Conservation (phyloP, 192 early-diverging fungal species). For the Allomyces arbusculus region DNA sequence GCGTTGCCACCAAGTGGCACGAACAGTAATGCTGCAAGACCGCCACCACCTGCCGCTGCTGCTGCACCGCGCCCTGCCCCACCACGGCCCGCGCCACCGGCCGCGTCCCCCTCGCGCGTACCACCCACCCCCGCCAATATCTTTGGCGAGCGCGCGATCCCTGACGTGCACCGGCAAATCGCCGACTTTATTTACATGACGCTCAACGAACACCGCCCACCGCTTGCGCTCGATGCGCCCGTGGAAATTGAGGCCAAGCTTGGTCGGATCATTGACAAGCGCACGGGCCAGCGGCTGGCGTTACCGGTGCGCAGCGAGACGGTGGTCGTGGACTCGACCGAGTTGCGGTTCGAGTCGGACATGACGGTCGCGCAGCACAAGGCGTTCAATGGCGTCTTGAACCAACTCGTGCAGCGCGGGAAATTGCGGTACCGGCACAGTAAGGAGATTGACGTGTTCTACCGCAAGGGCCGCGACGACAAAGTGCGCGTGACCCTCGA, state of each 20-base stretch:
- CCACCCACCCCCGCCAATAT: too few species aligned
- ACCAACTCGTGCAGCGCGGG: conserved; percentile 42
- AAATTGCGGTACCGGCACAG: conserved; percentile 50
- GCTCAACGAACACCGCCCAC: too few species aligned
- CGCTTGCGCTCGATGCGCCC: too few species aligned
- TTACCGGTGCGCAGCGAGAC: conserved; percentile 45
- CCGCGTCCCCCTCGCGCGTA: too few species aligned
- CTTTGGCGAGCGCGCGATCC: too few species aligned
- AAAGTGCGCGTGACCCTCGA: conserved; percentile 43
- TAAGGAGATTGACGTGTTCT: conserved; percentile 50
- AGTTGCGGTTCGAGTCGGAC: conserved; percentile 53
- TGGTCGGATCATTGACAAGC: conserved; percentile 52
- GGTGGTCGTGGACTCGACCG: conserved; percentile 14
- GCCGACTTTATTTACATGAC: too few species aligned
- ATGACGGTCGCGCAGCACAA: conserved; percentile 74
- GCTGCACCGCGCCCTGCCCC: too few species aligned
- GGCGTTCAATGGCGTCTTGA: conserved; percentile 64
- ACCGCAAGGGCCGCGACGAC: conserved; percentile 11
- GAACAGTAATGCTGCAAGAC: too few species aligned
- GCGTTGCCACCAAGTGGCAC: too few species aligned
- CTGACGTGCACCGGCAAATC: too few species aligned
- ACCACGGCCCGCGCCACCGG: too few species aligned
- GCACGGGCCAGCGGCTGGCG: conserved; percentile 28
- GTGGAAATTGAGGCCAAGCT: conserved; percentile 84
- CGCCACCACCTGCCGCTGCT: too few species aligned